A percentile compares a stretch with the other conserved stretches of the same genome.
phyloP scores from a whole-genome alignment of 495 filamentous ascomycete genomes.

The Oidiodendron maius region DNA sequence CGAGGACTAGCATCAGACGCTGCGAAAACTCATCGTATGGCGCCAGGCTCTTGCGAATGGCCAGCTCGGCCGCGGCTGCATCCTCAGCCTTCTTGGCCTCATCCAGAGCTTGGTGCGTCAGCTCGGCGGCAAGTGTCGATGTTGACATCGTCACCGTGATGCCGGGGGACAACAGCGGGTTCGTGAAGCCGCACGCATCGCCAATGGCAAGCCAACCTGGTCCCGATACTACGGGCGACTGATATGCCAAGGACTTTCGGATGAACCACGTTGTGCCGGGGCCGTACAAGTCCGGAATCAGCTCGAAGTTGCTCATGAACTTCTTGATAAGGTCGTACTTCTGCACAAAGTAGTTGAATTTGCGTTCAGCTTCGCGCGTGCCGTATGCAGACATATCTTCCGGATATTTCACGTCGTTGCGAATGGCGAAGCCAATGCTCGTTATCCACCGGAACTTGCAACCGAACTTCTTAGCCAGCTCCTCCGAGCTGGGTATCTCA shows the following conservation, averaged over 20 bases:
- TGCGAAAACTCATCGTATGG: too few relatives aligned
- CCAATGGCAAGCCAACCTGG: background rate
- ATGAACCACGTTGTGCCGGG: background rate
- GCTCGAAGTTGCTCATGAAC: background rate
- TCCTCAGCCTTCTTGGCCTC: too few relatives aligned
- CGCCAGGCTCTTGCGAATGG: too few relatives aligned
- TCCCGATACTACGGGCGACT: background rate
- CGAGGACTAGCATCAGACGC: too few relatives aligned
- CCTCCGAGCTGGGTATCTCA: background rate
- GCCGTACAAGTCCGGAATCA: background rate
- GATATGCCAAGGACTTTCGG: background rate
- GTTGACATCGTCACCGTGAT: too few relatives aligned
- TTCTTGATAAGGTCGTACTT: background rate
- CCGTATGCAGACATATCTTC: background rate
- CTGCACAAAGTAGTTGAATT: background rate
- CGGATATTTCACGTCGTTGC: background rate
- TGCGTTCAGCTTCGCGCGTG: background rate
- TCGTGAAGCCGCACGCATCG: background rate
- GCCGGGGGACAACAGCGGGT: background rate
- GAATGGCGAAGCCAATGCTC: background rate
- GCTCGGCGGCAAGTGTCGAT: too few relatives aligned
- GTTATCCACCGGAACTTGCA: background rate
- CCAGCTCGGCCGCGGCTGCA: too few relatives aligned
- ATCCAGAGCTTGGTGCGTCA: too few relatives aligned
- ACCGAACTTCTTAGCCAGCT: background rate